Percentiles rank a stretch among this genome's conserved stretches.
phyloP scores from a whole-genome alignment of 306 rosid genomes.

The Sicyos baderoa region DNA sequence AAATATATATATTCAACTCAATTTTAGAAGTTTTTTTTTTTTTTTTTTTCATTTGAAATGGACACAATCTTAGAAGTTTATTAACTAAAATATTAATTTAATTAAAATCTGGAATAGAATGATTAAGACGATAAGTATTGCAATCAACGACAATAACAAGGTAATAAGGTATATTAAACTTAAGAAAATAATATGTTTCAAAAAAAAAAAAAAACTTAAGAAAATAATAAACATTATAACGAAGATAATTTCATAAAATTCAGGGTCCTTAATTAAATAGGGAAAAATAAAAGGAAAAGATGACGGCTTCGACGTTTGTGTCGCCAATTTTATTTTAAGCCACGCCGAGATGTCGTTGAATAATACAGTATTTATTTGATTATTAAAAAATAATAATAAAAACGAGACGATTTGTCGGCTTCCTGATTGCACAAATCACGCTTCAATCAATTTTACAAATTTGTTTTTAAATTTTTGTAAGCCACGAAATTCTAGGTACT shows the following conservation, averaged over 20 bases:
- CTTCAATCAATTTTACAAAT: background rate
- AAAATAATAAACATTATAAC: background rate
- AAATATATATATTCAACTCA: too few species aligned
- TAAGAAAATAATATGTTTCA: background rate
- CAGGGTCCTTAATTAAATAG: background rate
- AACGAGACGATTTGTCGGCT: slow-evolving; percentile 5
- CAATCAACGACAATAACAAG: background rate
- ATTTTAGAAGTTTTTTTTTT: too few species aligned
- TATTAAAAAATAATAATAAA: too few species aligned
- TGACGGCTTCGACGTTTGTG: background rate
- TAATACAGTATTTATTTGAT: background rate
- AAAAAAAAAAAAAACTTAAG: too few species aligned
- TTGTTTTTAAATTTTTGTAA: too few species aligned
- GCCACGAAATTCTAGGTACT: too few species aligned
- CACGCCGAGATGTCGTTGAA: background rate
- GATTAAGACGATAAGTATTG: background rate
- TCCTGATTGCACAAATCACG: background rate
- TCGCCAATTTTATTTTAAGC: background rate
- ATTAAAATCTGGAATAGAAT: too few species aligned
- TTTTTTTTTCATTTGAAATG: too few species aligned
- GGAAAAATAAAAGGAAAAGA: background rate
- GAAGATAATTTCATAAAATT: background rate
- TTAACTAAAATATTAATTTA: too few species aligned
- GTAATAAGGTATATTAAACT: background rate
- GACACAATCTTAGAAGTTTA: too few species aligned